Base-by-base conservation (phyloP, 805 yeast species). In the Diddensiella caesifluorescens region DNA sequence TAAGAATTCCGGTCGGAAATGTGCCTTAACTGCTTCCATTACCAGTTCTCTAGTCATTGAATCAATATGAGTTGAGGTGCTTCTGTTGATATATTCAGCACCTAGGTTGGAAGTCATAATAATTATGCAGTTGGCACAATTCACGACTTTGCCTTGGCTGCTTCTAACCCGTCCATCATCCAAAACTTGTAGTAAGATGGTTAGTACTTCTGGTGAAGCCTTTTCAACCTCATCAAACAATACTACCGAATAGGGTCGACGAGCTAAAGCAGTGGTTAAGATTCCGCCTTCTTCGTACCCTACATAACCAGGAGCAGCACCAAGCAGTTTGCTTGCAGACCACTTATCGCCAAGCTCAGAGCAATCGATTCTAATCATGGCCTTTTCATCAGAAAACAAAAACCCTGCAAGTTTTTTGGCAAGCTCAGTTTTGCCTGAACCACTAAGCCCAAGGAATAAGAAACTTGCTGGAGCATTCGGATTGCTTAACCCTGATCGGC, bases 261-360 rank as follows among this genome's bases (percentile, higher is more conserved):
- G 77, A 47, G 86, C 74, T 43, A 92, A 72, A 51, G 92, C 95
- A 56, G 92, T 95, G 4, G 98, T 92, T 52, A 92, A 73, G 54
- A 90, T 76, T 51, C 98, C 98, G 62, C 98, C 98, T 63, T 92
- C 96, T 61, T 89, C 97, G 63, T 84, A 94, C 29, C 98, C 98
- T 54, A 92, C 83, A 55, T 84, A 83, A 56, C 98, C 98, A 1
- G 97, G 96, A 2, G 97, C 95, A 16, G 97, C 92, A 67, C 98
- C 98, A 43, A 92, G 72, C 47, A 92, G 76, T 62, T 92, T 92
- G 5, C 97, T 86, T 3, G 92, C 94, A 4, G 96, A 84, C 77
- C 94, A 87, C 57, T 92, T 92, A 68, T 92, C 98, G 64, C 83
- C 79, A 55, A 92, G 73, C 64, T 92, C 98, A 3, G 97, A 89